These are phyloP conservation scores for Schizosaccharomyces octosporus DNA, from an alignment of 805 yeast species.

Conservation along the genomic window DNA sequence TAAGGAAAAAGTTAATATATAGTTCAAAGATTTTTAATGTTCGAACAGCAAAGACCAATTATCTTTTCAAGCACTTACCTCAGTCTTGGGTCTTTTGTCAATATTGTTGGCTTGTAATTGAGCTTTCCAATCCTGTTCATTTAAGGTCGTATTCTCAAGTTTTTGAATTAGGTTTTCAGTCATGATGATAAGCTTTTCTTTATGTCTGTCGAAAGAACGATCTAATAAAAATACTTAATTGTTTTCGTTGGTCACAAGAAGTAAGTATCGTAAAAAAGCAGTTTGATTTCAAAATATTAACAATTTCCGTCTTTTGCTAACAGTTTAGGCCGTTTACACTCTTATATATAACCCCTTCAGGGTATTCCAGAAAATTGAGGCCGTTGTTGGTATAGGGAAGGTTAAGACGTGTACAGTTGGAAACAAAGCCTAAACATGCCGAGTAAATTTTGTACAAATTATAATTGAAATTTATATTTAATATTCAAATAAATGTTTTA, in stretches of 20 bases:
- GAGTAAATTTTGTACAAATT: too few relatives aligned
- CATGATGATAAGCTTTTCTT: not conserved
- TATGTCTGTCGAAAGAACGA: too few relatives aligned
- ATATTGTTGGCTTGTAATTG: not conserved
- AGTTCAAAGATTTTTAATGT: not conserved
- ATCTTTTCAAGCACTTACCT: not conserved
- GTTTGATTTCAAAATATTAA: too few relatives aligned
- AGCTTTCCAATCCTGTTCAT: not conserved
- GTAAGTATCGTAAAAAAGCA: too few relatives aligned
- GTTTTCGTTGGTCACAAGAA: too few relatives aligned
- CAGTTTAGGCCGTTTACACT: not conserved
- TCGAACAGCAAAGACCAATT: too few relatives aligned
- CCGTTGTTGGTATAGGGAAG: not conserved
- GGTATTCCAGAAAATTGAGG: not conserved
- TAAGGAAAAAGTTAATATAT: not conserved
- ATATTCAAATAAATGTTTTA: too few relatives aligned
- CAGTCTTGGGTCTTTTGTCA: not conserved
- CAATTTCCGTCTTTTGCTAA: not conserved
- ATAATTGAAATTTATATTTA: too few relatives aligned
- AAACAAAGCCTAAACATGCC: not conserved
- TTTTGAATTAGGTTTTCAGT: not conserved
- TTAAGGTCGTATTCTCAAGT: not conserved
- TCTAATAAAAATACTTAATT: too few relatives aligned
- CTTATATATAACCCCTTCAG: not conserved
- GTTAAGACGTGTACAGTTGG: not conserved